Base-by-base conservation (phyloP, 2,329 filamentous ascomycete genomes). In the Fusarium vanettenii region DNA sequence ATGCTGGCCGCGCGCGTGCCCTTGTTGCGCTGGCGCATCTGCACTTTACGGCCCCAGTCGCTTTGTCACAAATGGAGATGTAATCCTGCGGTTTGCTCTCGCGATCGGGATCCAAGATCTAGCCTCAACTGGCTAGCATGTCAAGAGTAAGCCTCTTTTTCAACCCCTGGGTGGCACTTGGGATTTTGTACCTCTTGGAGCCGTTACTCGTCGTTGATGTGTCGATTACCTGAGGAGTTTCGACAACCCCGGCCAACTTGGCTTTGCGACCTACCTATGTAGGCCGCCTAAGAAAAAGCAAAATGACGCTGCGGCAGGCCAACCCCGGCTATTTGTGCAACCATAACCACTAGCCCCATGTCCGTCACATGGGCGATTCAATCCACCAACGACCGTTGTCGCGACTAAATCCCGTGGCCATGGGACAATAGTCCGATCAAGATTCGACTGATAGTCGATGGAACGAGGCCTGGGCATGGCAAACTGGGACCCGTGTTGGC, bases 301-400 rank as follows among this genome's bases (percentile, higher is more conserved):
- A 76, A 70, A 70, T 74, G 69, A 74, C 60, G 68, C 67, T 76
- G 64, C 31, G 45, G 69, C 74, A 76, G 69, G 67, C 68, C 70
- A 74, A 66, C 74, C 76, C 75, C 57, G 67, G 67, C 73, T 75
- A 67, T 72, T 75, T 60, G 73, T 79, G 75, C 71, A 71, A 75
- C 75, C 73, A 76, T 73, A 69, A 66, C 66, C 68, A 45, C 69
- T 68, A 71, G 72, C 72, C 66, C 73, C 76, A 78, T 73, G 67
- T 78, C 64, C 77, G 72, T 78, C 76, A 78, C 76, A 78, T 78
- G 76, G 69, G 25, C 76, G 62, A 72, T 75, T 73, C 52, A 66
- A 76, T 74, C 70, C 73, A 75, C 70, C 70, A 64, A 64, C 73
- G 63, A 74, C 61, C 60, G 59, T 66, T 69, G 64, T 35, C 64